Base-by-base conservation (phyloP, 352 stramenopile species). In the Phytopythium boreale region DNA sequence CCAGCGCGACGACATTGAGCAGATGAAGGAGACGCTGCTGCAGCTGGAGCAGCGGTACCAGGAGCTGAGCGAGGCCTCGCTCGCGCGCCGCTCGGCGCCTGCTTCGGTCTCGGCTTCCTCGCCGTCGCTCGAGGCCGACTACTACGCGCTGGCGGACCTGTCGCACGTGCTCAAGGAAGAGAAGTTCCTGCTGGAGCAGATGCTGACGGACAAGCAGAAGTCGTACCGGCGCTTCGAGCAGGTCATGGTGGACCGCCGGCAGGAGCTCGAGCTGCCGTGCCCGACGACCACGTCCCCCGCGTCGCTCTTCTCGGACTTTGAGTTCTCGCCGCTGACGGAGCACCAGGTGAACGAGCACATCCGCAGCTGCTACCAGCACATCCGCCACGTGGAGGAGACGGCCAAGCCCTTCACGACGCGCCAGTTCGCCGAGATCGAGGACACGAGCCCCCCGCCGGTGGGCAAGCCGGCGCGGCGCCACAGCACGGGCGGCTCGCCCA, bases 131-230 rank as follows among this genome's bases (percentile, higher is more conserved):
- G 76, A 88, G 20, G 70, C 77, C 8, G 68, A 86, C 46, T 90
- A 88, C 64, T 77, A 75, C 19, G 70, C 69, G 6, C 61, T 88
- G 50, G 79, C 81, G 2, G 81, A 87, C 46, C 51, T 84, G 19
- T 88, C 81, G 17, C 75, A 81, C 47, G 72, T 67, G 37, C 64
- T 88, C 17, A 82, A 88, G 66, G 75, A 84, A 29, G 79, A 90
- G 41, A 85, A 86, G 60, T 88, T 80, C 52, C 34, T 82, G 47
- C 62, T 85, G 36, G 74, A 85, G 36, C 71, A 79, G 53, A 76
- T 81, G 72, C 51, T 85, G 59, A 74, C 75, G 44, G 77, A 85
- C 24, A 80, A 81, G 58, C 70, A 75, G 50, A 85, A 85, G 59
- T 75, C 72, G 4, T 68, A 76, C 41, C 61, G 70, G 22, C 68